Evolutionary conservation across 495 filamentous ascomycete species (phyloP).

Genomic region (Daldinia childiae): DNA sequence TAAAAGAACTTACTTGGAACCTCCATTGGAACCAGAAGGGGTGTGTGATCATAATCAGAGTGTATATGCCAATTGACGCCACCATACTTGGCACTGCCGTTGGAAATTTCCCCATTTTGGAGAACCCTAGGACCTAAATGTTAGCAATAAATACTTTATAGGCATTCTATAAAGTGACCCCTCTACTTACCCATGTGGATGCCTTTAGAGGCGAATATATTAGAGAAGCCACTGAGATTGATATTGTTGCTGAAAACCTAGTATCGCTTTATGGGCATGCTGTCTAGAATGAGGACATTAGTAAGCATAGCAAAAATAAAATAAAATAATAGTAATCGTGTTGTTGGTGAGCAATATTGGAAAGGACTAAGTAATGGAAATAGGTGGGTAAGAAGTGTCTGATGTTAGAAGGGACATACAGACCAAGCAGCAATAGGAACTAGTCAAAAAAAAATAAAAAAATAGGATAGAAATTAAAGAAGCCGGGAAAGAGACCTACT

Average conservation of each 20-base stretch:
- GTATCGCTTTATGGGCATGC: neutral
- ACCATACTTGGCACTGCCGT: too few relatives aligned
- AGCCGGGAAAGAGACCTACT: neutral
- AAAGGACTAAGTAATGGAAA: neutral
- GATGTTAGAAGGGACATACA: neutral
- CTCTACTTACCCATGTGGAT: too few relatives aligned
- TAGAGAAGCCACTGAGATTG: too few relatives aligned
- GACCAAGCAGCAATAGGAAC: neutral
- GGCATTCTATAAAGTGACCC: too few relatives aligned
- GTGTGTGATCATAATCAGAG: too few relatives aligned
- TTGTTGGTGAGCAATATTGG: neutral
- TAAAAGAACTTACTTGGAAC: neutral
- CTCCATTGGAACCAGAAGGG: too few relatives aligned
- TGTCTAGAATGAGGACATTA: neutral
- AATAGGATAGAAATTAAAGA: neutral
- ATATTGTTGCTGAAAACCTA: too few relatives aligned
- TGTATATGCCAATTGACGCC: too few relatives aligned
- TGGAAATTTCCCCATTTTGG: too few relatives aligned
- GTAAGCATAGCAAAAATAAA: neutral
- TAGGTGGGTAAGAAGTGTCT: neutral
- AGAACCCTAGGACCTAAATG: too few relatives aligned
- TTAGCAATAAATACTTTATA: too few relatives aligned
- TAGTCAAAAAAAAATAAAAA: neutral
- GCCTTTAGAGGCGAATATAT: too few relatives aligned
- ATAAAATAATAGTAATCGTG: neutral